Evolutionary conservation across 192 early-diverging fungal genomes (phyloP).

Genomic region (Mortierella claussenii): DNA sequence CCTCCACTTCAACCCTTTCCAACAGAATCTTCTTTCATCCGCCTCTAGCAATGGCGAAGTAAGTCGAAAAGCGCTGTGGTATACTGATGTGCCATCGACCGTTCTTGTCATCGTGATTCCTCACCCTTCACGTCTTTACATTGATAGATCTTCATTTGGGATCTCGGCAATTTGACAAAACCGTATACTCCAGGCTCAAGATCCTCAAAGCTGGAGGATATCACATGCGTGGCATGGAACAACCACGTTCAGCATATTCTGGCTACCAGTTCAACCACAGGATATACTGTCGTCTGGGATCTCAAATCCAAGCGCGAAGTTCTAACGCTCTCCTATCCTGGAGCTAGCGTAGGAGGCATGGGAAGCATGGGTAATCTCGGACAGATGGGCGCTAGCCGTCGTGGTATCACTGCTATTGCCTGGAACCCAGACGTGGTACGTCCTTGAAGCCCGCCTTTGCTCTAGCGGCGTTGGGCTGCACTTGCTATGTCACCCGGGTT

Average conservation of each 20-base stretch:
- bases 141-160: constrained; percentile 91
- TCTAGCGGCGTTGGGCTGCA: no score
- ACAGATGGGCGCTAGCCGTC: constrained; percentile 64
- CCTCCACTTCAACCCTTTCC: constrained; percentile 91
- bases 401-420: constrained; percentile 81
- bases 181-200: constrained; percentile 89
- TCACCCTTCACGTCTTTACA: background rate
- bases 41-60: constrained; percentile 95
- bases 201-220: constrained; percentile 87
- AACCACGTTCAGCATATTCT: constrained; percentile 92
- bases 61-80: constrained; percentile 5
- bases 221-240: constrained; percentile 94
- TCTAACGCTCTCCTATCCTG: constrained; percentile 73
- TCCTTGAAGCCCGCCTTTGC: no score
- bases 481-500: no score
- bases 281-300: constrained; percentile 97
- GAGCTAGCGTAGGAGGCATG: constrained; percentile 54
- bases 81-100: no score
- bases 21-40: constrained; percentile 87
- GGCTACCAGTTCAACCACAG: constrained; percentile 90
- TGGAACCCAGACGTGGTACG: constrained; percentile 92
- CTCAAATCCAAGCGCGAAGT: constrained; percentile 88
- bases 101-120: background rate
- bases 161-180: constrained; percentile 86
- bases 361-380: constrained; percentile 56